Evolutionary conservation across 164 flowering plant species (phyloP), one percentile per base, ranked within the genome.

Genomic region (Magnolia changhungtana): DNA sequence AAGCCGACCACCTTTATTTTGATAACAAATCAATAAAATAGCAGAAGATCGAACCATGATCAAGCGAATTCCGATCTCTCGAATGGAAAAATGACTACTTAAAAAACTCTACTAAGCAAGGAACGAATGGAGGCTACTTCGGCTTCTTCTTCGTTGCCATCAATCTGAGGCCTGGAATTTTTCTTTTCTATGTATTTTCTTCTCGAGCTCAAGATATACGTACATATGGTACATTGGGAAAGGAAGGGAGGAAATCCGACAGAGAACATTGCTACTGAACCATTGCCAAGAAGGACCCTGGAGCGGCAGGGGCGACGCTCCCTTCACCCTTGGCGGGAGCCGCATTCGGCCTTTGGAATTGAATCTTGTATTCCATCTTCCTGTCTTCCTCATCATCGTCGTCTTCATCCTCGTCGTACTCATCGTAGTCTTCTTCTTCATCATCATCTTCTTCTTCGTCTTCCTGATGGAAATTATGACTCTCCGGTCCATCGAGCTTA

Each of bases 211-310:
- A 20, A 65, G 31, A 65, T 11, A 11, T 65, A 65, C 21, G 37
- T 65, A 65, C 68, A 65, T 65, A 65, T 65, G 68, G 68, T 87
- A 83, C 86, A 83, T 73, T 10, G 69, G 75, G 59, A 68, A 76
- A 72, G 7, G 76, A 72, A 20, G 67, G 75, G n/a, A 50, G 65
- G 29, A 29, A 24, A 37, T 11, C 61, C 45, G 45, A 37, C 7
- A 37, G 45, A 7, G 13, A 23, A 23, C 3, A 4, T 50, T 3
- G 5, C 24, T 70, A 87, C 52, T 86, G 89, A 82, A 87, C 91
- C 90, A 87, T 81, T 74, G 89, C 84, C 77, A 85, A 51, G 72
- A 85, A 89, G 11, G 89, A 81, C 67, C 79, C 69, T 27, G 87
- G 70, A 27, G 7, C 63, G 11, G 65, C 52, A 55, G 83, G 58